Evolutionary conservation across 345 rosid genomes (phyloP).

Genomic region (Cardamine resedifolia): DNA sequence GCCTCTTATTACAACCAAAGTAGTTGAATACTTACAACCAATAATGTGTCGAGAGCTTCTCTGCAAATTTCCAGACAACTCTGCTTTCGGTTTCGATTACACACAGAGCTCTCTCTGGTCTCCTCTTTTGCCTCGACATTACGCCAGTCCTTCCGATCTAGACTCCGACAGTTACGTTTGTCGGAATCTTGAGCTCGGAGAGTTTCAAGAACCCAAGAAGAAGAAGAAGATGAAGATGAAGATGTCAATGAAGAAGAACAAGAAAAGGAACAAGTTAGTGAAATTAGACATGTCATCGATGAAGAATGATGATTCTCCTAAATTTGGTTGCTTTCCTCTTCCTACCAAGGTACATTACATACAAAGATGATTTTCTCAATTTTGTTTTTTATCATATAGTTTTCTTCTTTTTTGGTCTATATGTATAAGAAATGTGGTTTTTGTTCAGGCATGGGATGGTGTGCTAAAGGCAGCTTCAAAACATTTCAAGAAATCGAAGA

Average conservation of each 20-base stretch:
- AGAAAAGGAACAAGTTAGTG: constrained; percentile 37
- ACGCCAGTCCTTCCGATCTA: constrained; percentile 44
- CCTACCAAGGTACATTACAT: constrained; percentile 47
- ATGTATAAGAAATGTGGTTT: background rate
- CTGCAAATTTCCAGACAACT: constrained; percentile 77
- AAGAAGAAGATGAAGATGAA: background rate
- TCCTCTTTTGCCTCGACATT: constrained; percentile 64
- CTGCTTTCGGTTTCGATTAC: constrained; percentile 71
- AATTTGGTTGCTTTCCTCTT: constrained; percentile 49
- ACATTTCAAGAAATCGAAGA: constrained; percentile 76
- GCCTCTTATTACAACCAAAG: constrained; percentile 51
- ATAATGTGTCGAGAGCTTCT: constrained; percentile 72
- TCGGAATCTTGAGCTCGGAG: constrained; percentile 41
- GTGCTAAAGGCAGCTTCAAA: constrained; percentile 70
- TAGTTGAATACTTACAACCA: constrained; percentile 74
- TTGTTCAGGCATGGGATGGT: constrained; percentile 66
- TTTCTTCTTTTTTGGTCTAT: background rate
- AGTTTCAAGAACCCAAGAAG: constrained; percentile 27
- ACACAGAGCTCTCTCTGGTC: constrained; percentile 93
- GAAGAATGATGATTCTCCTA: constrained; percentile 45
- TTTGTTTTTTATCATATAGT: background rate
- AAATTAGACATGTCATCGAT: constrained; percentile 25
- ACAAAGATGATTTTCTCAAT: background rate
- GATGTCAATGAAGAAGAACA: constrained; percentile 17
- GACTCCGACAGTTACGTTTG: constrained; percentile 44